Evolutionary conservation across 495 filamentous ascomycete species (phyloP).

Genomic region (Tricharina praecox): DNA sequence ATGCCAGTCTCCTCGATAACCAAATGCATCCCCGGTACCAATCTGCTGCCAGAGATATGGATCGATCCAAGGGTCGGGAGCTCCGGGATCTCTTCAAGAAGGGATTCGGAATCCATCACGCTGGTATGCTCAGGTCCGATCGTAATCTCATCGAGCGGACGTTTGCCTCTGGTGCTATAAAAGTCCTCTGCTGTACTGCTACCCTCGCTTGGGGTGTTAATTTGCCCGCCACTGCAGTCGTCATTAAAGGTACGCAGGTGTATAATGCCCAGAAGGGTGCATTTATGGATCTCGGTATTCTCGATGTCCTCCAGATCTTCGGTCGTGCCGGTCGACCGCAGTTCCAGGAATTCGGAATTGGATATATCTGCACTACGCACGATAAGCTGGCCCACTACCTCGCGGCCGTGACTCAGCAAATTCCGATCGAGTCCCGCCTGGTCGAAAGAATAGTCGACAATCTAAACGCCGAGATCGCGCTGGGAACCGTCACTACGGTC

Average conservation of each 20-base stretch:
- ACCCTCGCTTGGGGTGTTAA: slow-evolving; percentile 99
- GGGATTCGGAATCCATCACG: slow-evolving; percentile 88
- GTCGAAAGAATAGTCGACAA: slow-evolving; percentile 87
- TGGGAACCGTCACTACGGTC: slow-evolving; percentile 93
- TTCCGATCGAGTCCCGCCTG: slow-evolving; percentile 89
- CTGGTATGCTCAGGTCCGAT: slow-evolving; percentile 83
- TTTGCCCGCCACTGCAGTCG: slow-evolving; percentile 85
- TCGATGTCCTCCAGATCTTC: slow-evolving; percentile 97
- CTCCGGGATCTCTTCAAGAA: slow-evolving; percentile 74
- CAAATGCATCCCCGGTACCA: slow-evolving; percentile 51
- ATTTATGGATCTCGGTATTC: slow-evolving; percentile 89
- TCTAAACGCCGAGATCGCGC: slow-evolving; percentile 81
- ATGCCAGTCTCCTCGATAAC: slow-evolving; percentile 67
- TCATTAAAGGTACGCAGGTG: slow-evolving; percentile 95
- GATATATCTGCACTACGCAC: slow-evolving; percentile 87
- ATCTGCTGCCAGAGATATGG: slow-evolving; percentile 61
- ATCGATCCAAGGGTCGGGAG: slow-evolving; percentile 63
- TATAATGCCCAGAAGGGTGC: slow-evolving; percentile 93
- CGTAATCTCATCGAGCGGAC: slow-evolving; percentile 83
- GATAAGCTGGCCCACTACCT: slow-evolving; percentile 90
- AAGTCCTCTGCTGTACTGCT: slow-evolving; percentile 94
- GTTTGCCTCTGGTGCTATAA: slow-evolving; percentile 75
- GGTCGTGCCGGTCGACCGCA: slow-evolving; percentile 94
- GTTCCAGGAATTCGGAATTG: slow-evolving; percentile 88
- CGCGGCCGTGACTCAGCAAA: slow-evolving; percentile 79